phyloP scores from a whole-genome alignment of 495 filamentous ascomycete species.

The Rusavskia elegans region DNA sequence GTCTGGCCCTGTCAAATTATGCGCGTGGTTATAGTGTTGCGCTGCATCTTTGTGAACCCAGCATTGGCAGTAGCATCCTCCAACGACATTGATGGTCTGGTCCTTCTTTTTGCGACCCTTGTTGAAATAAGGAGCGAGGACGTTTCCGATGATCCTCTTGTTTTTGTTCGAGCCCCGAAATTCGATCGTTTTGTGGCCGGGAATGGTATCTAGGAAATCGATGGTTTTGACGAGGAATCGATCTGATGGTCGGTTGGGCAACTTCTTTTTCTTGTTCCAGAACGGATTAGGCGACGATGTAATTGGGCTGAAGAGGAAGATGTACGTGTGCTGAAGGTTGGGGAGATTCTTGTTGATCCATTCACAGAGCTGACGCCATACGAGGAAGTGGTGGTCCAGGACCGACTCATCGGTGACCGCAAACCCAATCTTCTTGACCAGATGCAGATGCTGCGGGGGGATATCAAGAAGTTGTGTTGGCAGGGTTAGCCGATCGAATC shows the following conservation, averaged over 20 bases:
- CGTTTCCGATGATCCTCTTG: background rate
- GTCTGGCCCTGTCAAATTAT: background rate
- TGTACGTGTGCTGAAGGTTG: background rate
- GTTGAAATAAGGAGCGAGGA: background rate
- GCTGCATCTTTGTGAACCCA: background rate
- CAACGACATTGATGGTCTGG: no score
- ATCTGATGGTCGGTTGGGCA: background rate
- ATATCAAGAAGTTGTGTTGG: background rate
- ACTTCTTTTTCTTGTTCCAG: no score
- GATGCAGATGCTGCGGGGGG: background rate
- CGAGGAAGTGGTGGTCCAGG: background rate
- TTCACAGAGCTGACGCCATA: background rate
- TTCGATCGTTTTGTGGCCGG: background rate
- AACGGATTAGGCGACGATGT: no score
- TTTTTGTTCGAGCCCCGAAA: background rate
- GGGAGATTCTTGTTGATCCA: background rate
- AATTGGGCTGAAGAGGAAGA: background rate
- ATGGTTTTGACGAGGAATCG: background rate
- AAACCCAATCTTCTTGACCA: background rate
- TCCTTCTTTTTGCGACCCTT: background rate
- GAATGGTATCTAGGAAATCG: background rate
- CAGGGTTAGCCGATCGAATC: background rate
- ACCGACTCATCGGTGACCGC: background rate
- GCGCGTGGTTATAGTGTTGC: background rate
- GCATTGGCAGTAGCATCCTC: background rate